These are phyloP conservation scores for Rhizopus stolonifer DNA, from an alignment of 371 early-diverging fungal species.

Conservation along the genomic window DNA sequence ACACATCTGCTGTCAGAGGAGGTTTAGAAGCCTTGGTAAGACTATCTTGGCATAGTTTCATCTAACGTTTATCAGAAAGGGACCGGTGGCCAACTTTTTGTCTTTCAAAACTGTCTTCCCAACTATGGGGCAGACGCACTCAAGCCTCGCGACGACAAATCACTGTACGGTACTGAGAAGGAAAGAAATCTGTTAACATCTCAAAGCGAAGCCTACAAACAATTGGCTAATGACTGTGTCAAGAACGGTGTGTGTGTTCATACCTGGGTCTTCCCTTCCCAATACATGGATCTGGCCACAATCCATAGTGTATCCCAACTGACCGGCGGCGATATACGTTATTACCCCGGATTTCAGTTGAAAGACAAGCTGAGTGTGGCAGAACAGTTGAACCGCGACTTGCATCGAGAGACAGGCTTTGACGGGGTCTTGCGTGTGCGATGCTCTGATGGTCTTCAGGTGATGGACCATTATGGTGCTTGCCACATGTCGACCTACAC, in stretches of 20 bases:
- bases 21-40: slow-evolving; percentile 75
- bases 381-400: slow-evolving; percentile 73
- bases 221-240: slow-evolving; percentile 80
- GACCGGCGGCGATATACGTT: slow-evolving; percentile 86
- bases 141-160: slow-evolving; percentile 82
- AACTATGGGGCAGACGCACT: slow-evolving; percentile 85
- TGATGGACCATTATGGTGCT: slow-evolving; percentile 93
- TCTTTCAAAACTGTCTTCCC: slow-evolving; percentile 91
- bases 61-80: slow-evolving; percentile 16
- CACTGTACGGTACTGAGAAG: slow-evolving; percentile 89
- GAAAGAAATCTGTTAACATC: slow-evolving; percentile 82
- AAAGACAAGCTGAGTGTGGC: slow-evolving; percentile 69
- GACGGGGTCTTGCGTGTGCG: slow-evolving; percentile 91
- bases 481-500: slow-evolving; percentile 92
- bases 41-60: not conserved
- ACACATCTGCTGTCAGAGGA: slow-evolving; percentile 86
- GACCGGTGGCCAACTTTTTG: slow-evolving; percentile 83
- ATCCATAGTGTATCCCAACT: slow-evolving; percentile 70
- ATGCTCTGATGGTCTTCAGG: slow-evolving; percentile 85
- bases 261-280: slow-evolving; percentile 83
- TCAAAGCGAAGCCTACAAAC: slow-evolving; percentile 83
- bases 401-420: slow-evolving; percentile 81
- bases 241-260: slow-evolving; percentile 85
- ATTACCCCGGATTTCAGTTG: slow-evolving; percentile 77
- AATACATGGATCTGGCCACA: slow-evolving; percentile 89